Base-by-base conservation (phyloP, 2,329 filamentous ascomycete genomes). In the Aspergillus sp. region DNA sequence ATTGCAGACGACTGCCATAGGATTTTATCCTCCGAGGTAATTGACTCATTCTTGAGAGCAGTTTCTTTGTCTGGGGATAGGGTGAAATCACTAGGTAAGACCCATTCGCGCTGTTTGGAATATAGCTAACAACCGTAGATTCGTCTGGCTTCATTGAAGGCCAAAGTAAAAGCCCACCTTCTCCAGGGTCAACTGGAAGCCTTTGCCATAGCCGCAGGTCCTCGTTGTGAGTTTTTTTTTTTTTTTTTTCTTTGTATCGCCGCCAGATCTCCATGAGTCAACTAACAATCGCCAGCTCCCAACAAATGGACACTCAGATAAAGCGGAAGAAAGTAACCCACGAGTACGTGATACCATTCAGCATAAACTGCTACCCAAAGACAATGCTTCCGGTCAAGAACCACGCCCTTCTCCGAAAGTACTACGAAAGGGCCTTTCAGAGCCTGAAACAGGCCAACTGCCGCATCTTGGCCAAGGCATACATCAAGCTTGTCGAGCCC, bases 361-460 rank as follows among this genome's bases (percentile, higher is more conserved):
- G 64, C 50, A 69, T 72, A 52, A 66, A 64, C 41, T 64, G 65
- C 47, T 65, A 68, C 28, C 69, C 72, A 51, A 71, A 63, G 43
- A 66, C 66, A 7, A 62, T 66, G 47, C 67, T 75, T 22, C 70
- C 68, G 3, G 54, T 74, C 15, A 60, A 63, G 23, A 70, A 75
- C 22, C 62, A 59, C 28, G 58, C 61, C 8, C 58, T 74, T 8
- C 54, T 74, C 15, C 69, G 71, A 28, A 63, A 63, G 22, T 76
- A 75, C 60, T 76, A 76, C 46, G 71, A 74, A 54, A 74, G 72
- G 34, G 67, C 71, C 1, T 76, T 76, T 34, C 68, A 74, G 17
- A 71, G 71, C 19, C 61, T 76, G 22, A 73, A 76, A 54, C 74
- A 76, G 64, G 72, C 71, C n/a, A 76, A 76, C 59, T 76, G 73